phyloP scores from a whole-genome alignment of 1,284 basidiomycete genomes.

The Moniliophthora roreri region DNA sequence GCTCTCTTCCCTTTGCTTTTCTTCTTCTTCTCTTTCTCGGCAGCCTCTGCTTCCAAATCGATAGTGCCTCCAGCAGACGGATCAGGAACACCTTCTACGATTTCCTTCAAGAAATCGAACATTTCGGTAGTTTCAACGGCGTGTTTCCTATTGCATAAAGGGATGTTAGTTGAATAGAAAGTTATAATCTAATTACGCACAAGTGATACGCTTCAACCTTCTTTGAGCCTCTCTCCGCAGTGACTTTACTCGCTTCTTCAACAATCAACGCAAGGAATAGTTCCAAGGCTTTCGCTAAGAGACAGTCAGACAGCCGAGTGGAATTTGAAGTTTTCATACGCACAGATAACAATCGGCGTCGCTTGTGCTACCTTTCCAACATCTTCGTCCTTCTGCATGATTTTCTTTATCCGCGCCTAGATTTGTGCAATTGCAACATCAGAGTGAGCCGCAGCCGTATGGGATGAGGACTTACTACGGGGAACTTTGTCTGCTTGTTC shows the following conservation, averaged over 20 bases:
- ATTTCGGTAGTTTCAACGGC: conserved; percentile 87
- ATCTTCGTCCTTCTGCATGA: conserved; percentile 99
- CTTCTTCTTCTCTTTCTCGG: conserved; percentile 54
- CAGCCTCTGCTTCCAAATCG: conserved; percentile 61
- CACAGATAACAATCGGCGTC: conserved; percentile 97
- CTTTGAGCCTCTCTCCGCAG: conserved; percentile 78
- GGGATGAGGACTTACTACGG: conserved; percentile 53
- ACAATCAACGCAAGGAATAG: conserved; percentile 90
- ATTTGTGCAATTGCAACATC: conserved; percentile 1
- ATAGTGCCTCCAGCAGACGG: conserved; percentile 81
- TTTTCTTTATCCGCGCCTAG: conserved; percentile 97
- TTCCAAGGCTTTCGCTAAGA: conserved; percentile 91
- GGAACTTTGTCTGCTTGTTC: conserved; percentile 84
- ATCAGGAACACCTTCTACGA: conserved; percentile 89
- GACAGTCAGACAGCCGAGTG: neutral
- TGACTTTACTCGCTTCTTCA: conserved; percentile 83
- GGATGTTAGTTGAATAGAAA: conserved; percentile 1
- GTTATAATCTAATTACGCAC: conserved; percentile 50
- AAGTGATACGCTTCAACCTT: conserved; percentile 94
- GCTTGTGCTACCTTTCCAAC: conserved; percentile 98
- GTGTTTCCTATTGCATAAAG: conserved; percentile 70
- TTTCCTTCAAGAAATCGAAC: conserved; percentile 95
- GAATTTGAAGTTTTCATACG: conserved; percentile 33
- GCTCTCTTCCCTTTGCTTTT: conserved; percentile 55
- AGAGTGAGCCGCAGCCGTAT: neutral